Base-by-base conservation (phyloP, 192 early-diverging fungal genomes). In the Coemansia sp. region DNA sequence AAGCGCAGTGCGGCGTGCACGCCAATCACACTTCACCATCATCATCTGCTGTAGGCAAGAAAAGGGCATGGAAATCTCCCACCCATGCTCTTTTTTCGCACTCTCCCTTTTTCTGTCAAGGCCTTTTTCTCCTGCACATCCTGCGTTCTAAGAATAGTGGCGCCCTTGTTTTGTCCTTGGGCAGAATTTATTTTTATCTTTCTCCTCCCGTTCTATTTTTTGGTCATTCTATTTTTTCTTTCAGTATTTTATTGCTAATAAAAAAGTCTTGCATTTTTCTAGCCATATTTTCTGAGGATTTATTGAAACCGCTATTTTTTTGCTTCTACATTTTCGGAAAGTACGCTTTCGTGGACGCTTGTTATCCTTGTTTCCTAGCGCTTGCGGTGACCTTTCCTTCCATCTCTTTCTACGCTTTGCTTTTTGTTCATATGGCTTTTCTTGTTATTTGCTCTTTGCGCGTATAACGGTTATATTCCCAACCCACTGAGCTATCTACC, bases 161-260 rank as follows among this genome's bases (percentile, higher is more conserved):
- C 17, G 11, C 43, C 40, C 55, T 48, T 46, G 41, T 56, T 43
- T 42, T 56, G 54, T 65, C 54, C 54, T 25, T 12, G 4, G 32
- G 32, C 32, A 32, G 32, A 32, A 32, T 32, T 32, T 43, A 43
- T 40, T 55, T 64, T 70, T 63, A 70, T 71, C 67, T 66, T 57
- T 65, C 53, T 45, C 42, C 64, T 48, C 40, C 64, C 22, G 63
- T 22, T 66, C 70, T 67, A 67, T 67, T 67, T 67, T 48, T 73
- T 56, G 32, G 51, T 58, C 49, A 37, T 50, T 38, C 32, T 43
- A 42, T 53, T 56, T 53, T 45, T 64, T 48, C 44, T 53, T 46
- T 19, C 37, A 56, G 51, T 32, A 9, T 54, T 19, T 13, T 25
- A 39, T 14, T 37, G n/a, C 44, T 17, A 54, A 22, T 25, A 54